phyloP scores from a whole-genome alignment of 768 basidiomycete species.

The Aureoboletus auriporus region DNA sequence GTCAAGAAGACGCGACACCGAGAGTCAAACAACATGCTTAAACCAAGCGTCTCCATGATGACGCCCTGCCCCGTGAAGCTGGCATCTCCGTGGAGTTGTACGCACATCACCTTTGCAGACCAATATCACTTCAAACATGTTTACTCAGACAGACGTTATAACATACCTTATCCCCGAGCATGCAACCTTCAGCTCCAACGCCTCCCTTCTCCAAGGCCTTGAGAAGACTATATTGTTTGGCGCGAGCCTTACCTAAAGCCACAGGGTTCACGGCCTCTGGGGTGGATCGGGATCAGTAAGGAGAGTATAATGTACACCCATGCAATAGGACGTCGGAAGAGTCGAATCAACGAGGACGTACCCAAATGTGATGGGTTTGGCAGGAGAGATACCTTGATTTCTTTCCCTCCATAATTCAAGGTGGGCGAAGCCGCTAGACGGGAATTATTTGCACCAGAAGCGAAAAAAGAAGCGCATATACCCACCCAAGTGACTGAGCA shows the following conservation, averaged over 20 bases:
- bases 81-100: constrained; percentile 90
- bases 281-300: background rate
- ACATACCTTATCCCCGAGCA: constrained; percentile 31
- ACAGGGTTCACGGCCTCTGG: constrained; percentile 86
- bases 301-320: background rate
- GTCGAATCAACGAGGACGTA: constrained; percentile 20
- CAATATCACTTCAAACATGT: constrained; percentile 8
- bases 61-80: constrained; percentile 90
- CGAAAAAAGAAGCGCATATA: constrained; percentile 6
- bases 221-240: constrained; percentile 82
- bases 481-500: constrained; percentile 78
- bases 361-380: constrained; percentile 80
- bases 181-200: constrained; percentile 19
- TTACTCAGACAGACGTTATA: background rate
- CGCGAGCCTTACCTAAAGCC: constrained; percentile 84
- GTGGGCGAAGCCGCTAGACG: constrained; percentile 60
- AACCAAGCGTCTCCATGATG: constrained; percentile 81
- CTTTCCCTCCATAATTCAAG: constrained; percentile 46
- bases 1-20: background rate
- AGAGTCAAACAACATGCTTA: constrained; percentile 48
- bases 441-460: background rate
- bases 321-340: background rate
- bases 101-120: constrained; percentile 71
- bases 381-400: constrained; percentile 69
- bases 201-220: constrained; percentile 48